Evolutionary conservation across 352 stramenopile genomes (phyloP).

Genomic region (Globisporangium solare): DNA sequence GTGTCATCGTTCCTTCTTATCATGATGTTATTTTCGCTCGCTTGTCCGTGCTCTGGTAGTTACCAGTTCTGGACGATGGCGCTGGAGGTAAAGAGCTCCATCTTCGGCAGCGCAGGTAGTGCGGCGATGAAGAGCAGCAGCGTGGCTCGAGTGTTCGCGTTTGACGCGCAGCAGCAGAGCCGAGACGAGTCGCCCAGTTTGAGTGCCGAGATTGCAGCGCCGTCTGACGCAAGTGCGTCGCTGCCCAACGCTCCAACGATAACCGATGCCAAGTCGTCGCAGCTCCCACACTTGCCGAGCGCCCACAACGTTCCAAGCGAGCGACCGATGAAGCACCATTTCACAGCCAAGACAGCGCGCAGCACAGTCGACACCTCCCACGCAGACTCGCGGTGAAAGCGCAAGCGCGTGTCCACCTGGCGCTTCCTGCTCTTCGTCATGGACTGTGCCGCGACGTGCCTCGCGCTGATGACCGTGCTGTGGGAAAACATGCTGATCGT

Average conservation of each 20-base stretch:
- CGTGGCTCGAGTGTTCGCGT: not conserved
- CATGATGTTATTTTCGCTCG: no score
- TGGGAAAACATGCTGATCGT: constrained; percentile 23
- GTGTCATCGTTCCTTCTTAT: no score
- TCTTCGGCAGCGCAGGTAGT: not conserved
- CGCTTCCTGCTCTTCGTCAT: constrained; percentile 6
- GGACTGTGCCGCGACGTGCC: constrained; percentile 16
- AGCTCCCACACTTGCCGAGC: no score
- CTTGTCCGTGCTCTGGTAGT: no score
- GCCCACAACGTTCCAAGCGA: not conserved
- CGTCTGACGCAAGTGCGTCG: not conserved
- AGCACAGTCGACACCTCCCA: not conserved
- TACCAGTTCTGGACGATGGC: not conserved
- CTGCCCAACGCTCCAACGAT: not conserved
- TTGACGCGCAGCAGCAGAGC: not conserved
- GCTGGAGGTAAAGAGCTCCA: not conserved
- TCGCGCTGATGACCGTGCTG: constrained; percentile 25
- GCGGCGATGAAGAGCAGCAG: not conserved
- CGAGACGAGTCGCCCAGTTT: no score
- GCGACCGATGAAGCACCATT: not conserved
- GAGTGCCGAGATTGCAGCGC: no score
- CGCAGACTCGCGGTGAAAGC: constrained; percentile 3
- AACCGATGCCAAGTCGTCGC: not conserved
- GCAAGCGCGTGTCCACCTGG: constrained; percentile 4
- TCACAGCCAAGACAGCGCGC: not conserved